Evolutionary conservation across 768 basidiomycete species (phyloP).

Genomic region (Trametes cubensis): DNA sequence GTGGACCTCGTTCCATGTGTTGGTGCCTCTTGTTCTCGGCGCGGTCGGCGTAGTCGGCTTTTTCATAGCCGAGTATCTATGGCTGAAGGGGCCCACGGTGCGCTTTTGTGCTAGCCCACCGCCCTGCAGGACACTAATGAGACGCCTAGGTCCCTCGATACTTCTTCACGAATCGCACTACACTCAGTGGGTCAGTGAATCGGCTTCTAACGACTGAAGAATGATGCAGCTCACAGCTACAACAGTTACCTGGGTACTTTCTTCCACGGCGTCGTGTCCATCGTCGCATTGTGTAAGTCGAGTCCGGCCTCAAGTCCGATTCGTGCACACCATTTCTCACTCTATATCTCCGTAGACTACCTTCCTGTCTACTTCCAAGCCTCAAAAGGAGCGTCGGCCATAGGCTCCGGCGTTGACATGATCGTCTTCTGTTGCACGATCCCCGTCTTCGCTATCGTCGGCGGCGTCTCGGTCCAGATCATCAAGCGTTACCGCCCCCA

Average conservation of each 20-base stretch:
- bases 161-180: conserved; percentile 15
- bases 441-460: conserved; percentile 42
- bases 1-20: conserved; percentile 37
- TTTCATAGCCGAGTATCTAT: conserved; percentile 34
- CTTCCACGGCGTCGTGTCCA: conserved; percentile 32
- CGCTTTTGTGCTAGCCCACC: not conserved
- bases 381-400: conserved; percentile 39
- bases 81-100: conserved; percentile 31
- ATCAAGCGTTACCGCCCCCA: conserved; percentile 40
- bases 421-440: conserved; percentile 38
- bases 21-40: conserved; percentile 42
- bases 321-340: not conserved
- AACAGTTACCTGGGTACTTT: conserved; percentile 40
- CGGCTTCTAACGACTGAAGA: not conserved
- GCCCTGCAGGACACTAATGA: not conserved
- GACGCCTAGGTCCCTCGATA: not conserved
- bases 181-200: conserved; percentile 7
- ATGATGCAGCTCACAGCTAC: no score
- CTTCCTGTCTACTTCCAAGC: conserved; percentile 52
- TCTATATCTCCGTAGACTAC: conserved; percentile 32
- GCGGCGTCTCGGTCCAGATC: conserved; percentile 36
- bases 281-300: conserved; percentile 29
- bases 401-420: conserved; percentile 40
- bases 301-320: not conserved
- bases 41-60: conserved; percentile 35